Base-by-base conservation (phyloP, 768 basidiomycete genomes). In the Auricularia sp. region DNA sequence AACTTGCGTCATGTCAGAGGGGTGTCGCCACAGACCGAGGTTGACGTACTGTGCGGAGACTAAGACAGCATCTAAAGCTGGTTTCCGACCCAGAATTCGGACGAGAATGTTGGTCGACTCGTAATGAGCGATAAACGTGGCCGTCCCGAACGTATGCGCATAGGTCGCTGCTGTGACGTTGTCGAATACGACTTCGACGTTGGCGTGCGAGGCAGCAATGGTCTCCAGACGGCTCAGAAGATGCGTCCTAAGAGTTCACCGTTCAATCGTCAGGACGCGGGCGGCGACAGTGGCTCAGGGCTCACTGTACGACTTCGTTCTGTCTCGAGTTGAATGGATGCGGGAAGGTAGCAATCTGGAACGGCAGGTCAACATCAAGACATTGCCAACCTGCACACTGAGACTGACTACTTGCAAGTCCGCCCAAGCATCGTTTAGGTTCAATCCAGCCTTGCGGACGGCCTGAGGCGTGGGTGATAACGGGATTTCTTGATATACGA, bases 301-400 rank as follows among this genome's bases (percentile, higher is more conserved):
- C 47, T 16, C 16, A 51, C 47, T 51, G 47, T 10, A 59, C 87
- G 34, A 78, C 69, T 67, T 89, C 87, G 70, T 93, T 93, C 18
- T 84, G 81, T 74, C 86, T 88, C 1, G 89, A 90, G 69, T 88
- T 85, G 75, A 85, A 90, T 0, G 91, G 85, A 72, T 89, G 91
- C 0, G 91, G 91, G 34, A 80, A 80, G 5, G 80, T 75, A 4
- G 91, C 80, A 66, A 93, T 85, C 86, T 83, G 65, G 8, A 29
- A 29, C 14, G 59, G 21, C 21, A 6, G 8, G 18, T 42, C 39
- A 42, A 51, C 18, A 39, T 23, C 8, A 2, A 23, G n/a, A n/a
- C 61, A 8, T 54, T 53, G 58, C 35, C 12, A 36, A 54, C 21
- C 6, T 29, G 34, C 61, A 42, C 33, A 63, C 47, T 36, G 16